Evolutionary conservation across 148 eudicot species (phyloP).

Genomic region (Spergularia marina): DNA sequence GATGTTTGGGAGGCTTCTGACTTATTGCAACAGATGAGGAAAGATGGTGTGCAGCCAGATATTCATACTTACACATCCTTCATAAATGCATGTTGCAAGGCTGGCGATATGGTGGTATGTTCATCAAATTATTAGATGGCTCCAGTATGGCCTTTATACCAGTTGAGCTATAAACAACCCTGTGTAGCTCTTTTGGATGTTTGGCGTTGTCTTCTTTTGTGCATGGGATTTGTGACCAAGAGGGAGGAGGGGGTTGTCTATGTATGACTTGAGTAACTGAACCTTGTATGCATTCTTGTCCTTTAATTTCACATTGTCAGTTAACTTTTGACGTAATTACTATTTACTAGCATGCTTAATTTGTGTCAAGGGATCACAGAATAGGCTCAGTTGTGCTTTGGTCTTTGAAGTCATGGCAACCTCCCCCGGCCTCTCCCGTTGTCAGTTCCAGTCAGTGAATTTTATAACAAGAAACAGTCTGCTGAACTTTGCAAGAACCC

Average conservation of each 20-base stretch:
- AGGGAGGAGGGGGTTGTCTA: background rate
- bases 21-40: conserved; percentile 90
- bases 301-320: background rate
- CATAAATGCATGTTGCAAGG: conserved; percentile 93
- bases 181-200: conserved; percentile 6
- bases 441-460: no score
- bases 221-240: background rate
- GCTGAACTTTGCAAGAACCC: background rate
- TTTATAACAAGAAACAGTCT: no score
- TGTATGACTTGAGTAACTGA: background rate
- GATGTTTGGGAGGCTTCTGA: conserved; percentile 99
- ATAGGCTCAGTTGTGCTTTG: no score
- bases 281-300: background rate
- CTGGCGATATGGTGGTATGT: conserved; percentile 95
- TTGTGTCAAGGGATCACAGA: no score
- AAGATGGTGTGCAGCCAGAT: conserved; percentile 85
- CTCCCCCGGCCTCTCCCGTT: no score
- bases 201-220: background rate
- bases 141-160: background rate
- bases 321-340: background rate
- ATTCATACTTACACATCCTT: conserved; percentile 95
- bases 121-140: conserved; percentile 9
- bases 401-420: no score
- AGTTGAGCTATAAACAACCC: background rate
- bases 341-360: no score